A percentile compares a stretch with the other conserved stretches of the same genome.
These are phyloP conservation scores for Kluyveromyces starmeri DNA, from an alignment of 805 yeast genomes.

Conservation along the genomic window DNA sequence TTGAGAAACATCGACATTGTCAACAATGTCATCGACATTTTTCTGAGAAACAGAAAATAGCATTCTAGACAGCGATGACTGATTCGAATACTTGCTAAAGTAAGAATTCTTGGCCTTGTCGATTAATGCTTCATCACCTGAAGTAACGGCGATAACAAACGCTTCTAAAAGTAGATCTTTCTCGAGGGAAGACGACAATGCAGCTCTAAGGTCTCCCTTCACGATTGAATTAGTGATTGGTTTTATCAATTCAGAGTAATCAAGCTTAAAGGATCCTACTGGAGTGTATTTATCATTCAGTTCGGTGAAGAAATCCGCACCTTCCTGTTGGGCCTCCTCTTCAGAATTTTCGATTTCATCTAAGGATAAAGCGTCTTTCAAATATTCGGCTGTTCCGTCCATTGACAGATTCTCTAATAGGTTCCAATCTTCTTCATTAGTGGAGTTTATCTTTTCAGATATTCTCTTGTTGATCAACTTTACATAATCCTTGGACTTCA, in stretches of 20 bases:
- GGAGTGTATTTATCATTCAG: slow-evolving; percentile 37
- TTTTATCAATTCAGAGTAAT: slow-evolving; percentile 32
- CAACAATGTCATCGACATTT: slow-evolving; percentile 59
- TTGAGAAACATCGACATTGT: slow-evolving; percentile 62
- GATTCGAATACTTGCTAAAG: slow-evolving; percentile 45
- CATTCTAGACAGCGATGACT: slow-evolving; percentile 57
- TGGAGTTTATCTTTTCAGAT: slow-evolving; percentile 31
- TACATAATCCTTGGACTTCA: slow-evolving; percentile 45
- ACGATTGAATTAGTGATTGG: slow-evolving; percentile 43
- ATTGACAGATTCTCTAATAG: slow-evolving; percentile 43
- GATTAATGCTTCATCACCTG: slow-evolving; percentile 46
- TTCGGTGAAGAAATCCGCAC: slow-evolving; percentile 32
- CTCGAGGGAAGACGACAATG: slow-evolving; percentile 58
- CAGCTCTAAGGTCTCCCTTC: slow-evolving; percentile 52
- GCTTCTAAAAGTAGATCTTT: slow-evolving; percentile 69
- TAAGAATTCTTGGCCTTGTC: slow-evolving; percentile 64
- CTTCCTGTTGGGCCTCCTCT: slow-evolving; percentile 25
- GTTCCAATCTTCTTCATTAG: slow-evolving; percentile 56
- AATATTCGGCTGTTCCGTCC: slow-evolving; percentile 42
- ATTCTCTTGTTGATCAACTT: slow-evolving; percentile 49
- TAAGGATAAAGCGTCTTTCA: slow-evolving; percentile 37
- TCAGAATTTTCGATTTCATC: slow-evolving; percentile 12
- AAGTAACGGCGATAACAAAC: slow-evolving; percentile 66
- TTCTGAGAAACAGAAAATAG: slow-evolving; percentile 54
- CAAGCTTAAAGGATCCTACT: slow-evolving; percentile 43